Evolutionary conservation across 1,284 basidiomycete genomes (phyloP).

Genomic region (Cutaneotrichosporon cavernicola): DNA sequence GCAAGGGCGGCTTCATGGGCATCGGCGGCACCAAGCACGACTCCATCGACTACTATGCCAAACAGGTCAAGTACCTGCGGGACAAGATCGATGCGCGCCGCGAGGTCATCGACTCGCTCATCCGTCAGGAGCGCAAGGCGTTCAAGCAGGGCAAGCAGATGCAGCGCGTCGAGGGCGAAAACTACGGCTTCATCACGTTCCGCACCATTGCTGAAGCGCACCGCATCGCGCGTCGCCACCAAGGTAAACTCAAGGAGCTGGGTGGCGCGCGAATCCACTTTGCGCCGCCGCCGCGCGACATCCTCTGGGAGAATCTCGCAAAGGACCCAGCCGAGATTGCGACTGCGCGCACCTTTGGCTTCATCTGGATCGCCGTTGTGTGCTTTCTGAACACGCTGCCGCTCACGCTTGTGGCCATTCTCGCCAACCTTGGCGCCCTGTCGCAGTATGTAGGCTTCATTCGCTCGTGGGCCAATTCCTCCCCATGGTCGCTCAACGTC

Average conservation of each 20-base stretch:
- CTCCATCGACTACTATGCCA: constrained; percentile 79
- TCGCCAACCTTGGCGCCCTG: constrained; percentile 66
- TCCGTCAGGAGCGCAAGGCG: constrained; percentile 44
- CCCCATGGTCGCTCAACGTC: constrained; percentile 62
- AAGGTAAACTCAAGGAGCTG: constrained; percentile 48
- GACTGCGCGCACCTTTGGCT: constrained; percentile 70
- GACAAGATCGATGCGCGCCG: constrained; percentile 75
- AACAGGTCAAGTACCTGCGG: constrained; percentile 63
- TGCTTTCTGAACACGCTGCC: constrained; percentile 93
- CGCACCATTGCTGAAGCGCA: constrained; percentile 83
- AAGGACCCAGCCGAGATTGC: constrained; percentile 65
- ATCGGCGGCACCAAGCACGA: constrained; percentile 72
- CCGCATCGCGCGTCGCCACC: constrained; percentile 50
- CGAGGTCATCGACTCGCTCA: constrained; percentile 64
- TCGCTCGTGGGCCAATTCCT: constrained; percentile 12
- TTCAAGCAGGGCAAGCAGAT: constrained; percentile 30
- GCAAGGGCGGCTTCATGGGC: constrained; percentile 69
- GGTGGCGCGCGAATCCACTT: constrained; percentile 47
- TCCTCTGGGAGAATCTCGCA: constrained; percentile 81
- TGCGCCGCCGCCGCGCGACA: constrained; percentile 52
- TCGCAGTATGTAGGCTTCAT: not conserved
- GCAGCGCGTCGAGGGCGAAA: constrained; percentile 61
- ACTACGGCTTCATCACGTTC: constrained; percentile 91
- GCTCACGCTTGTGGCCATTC: constrained; percentile 64
- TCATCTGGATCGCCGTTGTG: constrained; percentile 68